phyloP scores from a whole-genome alignment of 179 eudicot genomes.

The Dionaea muscipula region DNA sequence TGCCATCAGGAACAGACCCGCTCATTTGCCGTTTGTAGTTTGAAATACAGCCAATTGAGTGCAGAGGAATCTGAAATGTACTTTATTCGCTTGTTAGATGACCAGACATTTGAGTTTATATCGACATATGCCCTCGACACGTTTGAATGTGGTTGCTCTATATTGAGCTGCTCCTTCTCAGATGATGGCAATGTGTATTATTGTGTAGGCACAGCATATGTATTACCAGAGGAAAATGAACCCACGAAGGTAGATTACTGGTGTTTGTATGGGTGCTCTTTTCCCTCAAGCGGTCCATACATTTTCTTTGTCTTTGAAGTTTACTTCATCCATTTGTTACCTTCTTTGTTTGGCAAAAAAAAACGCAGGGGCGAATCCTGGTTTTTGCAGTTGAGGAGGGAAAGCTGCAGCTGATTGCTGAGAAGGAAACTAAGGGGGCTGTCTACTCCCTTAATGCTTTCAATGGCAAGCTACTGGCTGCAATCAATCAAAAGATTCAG shows the following conservation, averaged over 20 bases:
- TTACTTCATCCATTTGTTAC: background rate
- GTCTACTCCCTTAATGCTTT: slow-evolving; percentile 81
- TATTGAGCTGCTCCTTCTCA: slow-evolving; percentile 86
- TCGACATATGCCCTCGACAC: slow-evolving; percentile 88
- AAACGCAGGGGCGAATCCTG: slow-evolving; percentile 66
- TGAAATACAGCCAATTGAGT: slow-evolving; percentile 66
- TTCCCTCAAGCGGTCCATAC: background rate
- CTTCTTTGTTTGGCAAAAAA: background rate
- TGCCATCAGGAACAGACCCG: slow-evolving; percentile 98
- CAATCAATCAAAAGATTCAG: slow-evolving; percentile 94
- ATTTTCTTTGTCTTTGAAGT: background rate
- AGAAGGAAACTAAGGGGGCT: slow-evolving; percentile 97
- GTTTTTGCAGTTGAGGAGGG: slow-evolving; percentile 86
- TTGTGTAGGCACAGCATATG: slow-evolving; percentile 95
- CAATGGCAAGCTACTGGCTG: slow-evolving; percentile 91
- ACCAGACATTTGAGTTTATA: slow-evolving; percentile 83
- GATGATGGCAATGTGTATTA: slow-evolving; percentile 84
- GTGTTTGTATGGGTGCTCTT: background rate
- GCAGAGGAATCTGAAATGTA: slow-evolving; percentile 84
- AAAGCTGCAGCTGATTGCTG: slow-evolving; percentile 79
- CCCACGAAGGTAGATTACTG: slow-evolving; percentile 61
- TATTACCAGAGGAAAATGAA: slow-evolving; percentile 88
- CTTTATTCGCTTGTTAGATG: slow-evolving; percentile 86
- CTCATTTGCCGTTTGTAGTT: slow-evolving; percentile 77
- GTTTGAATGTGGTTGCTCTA: slow-evolving; percentile 85